Conservation (phyloP, 2,329 filamentous ascomycete species). For the Apiospora koreana region DNA sequence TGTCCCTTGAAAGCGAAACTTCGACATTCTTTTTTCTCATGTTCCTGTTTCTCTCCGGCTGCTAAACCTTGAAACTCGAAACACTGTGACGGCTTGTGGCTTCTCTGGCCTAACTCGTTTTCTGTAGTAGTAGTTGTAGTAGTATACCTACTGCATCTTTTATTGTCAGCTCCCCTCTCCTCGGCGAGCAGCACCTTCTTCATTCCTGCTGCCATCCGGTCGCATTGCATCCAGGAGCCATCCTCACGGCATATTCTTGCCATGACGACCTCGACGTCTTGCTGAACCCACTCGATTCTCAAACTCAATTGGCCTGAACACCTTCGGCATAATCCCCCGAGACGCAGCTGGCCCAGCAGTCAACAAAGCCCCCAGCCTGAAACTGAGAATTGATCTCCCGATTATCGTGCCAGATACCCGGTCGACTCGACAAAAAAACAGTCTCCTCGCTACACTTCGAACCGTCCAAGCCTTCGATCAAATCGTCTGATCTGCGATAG, state of each 20-base stretch:
- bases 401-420: conserved; percentile 13
- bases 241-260: conserved; percentile 10
- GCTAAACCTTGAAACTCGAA: conserved; percentile 1
- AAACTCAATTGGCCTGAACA: conserved; percentile 14
- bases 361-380: conserved; percentile 12
- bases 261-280: conserved; percentile 14
- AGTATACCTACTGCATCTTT: no score
- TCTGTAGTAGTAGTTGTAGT: no score
- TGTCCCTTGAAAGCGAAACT: conserved; percentile 8
- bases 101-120: not conserved
- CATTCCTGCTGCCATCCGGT: conserved; percentile 4
- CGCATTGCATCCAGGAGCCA: not conserved
- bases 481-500: not conserved
- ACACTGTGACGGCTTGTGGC: not conserved
- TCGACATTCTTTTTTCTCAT: conserved; percentile 4
- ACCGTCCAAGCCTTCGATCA: not conserved
- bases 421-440: not conserved
- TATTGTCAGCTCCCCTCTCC: not conserved
- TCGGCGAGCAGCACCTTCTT: not conserved
- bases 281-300: conserved; percentile 12
- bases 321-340: conserved; percentile 12
- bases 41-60: conserved; percentile 5
- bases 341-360: conserved; percentile 10
- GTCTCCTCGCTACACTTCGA: not conserved
- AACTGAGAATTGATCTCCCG: conserved; percentile 15